phyloP scores from a whole-genome alignment of 2,329 filamentous ascomycete species.

The Purpureocillium takamizusanense region DNA sequence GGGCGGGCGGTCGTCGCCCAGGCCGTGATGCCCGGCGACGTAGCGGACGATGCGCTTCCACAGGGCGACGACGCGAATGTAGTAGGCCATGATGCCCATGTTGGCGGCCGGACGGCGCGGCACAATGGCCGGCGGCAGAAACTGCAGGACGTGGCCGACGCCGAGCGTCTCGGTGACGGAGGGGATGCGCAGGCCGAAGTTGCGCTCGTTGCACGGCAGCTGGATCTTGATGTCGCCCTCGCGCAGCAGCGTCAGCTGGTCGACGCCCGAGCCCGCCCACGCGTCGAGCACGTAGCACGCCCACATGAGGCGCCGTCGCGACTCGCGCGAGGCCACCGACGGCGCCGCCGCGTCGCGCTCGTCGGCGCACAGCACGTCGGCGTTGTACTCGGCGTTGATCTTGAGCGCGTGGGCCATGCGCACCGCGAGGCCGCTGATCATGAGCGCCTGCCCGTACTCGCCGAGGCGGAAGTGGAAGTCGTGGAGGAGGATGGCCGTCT shows the following conservation, averaged over 20 bases:
- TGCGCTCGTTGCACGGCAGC: slow-evolving; percentile 29
- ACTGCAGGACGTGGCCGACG: slow-evolving; percentile 30
- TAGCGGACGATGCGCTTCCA: slow-evolving; percentile 32
- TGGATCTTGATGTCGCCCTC: slow-evolving; percentile 32
- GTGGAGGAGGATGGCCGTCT: slow-evolving; percentile 28
- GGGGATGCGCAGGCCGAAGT: slow-evolving; percentile 30
- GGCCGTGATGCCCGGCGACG: slow-evolving; percentile 24
- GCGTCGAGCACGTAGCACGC: slow-evolving; percentile 31
- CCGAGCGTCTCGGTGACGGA: slow-evolving; percentile 30
- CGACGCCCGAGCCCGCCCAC: slow-evolving; percentile 28
- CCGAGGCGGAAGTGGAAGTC: slow-evolving; percentile 30
- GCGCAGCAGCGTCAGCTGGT: slow-evolving; percentile 27
- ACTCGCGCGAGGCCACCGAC: slow-evolving; percentile 27
- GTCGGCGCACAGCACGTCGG: slow-evolving; percentile 28
- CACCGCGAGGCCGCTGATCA: slow-evolving; percentile 30
- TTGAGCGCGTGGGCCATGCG: slow-evolving; percentile 32
- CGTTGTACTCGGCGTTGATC: slow-evolving; percentile 26
- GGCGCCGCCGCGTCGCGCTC: slow-evolving; percentile 15
- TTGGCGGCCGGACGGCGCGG: slow-evolving; percentile 29
- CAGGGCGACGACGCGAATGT: slow-evolving; percentile 29
- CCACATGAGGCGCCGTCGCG: slow-evolving; percentile 31
- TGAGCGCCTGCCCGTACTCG: slow-evolving; percentile 29
- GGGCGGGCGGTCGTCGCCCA: slow-evolving; percentile 25
- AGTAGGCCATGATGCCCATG: slow-evolving; percentile 35
- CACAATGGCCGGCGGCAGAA: slow-evolving; percentile 27